Percentiles rank a stretch among this genome's conserved stretches.
Evolutionary conservation across 352 stramenopile genomes (phyloP).

Genomic region (Globisporangium irregulare): DNA sequence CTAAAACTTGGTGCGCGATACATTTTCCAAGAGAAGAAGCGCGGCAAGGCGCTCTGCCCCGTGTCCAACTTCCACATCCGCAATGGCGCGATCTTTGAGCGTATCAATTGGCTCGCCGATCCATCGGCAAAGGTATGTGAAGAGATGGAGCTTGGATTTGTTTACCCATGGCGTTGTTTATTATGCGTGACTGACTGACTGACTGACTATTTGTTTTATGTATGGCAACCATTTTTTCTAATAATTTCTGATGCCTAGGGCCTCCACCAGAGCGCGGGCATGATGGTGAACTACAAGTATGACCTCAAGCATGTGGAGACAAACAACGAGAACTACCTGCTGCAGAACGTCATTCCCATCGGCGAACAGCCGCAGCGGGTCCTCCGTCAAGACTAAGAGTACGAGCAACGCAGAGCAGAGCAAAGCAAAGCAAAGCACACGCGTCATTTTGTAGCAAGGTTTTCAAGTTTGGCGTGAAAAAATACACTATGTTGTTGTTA

Average conservation of each 20-base stretch:
- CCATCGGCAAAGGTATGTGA: conserved; percentile 58
- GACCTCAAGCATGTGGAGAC: conserved; percentile 63
- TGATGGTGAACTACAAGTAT: conserved; percentile 91
- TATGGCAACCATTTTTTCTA: neutral
- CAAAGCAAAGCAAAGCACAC: too few relatives aligned
- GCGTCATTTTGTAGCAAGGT: neutral
- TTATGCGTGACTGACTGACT: neutral
- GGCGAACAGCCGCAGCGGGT: conserved; percentile 62
- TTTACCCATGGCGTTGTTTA: neutral
- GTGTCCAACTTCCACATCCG: conserved; percentile 86
- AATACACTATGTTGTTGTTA: neutral
- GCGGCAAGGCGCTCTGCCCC: conserved; percentile 74
- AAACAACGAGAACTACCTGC: conserved; percentile 84
- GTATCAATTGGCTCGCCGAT: conserved; percentile 83
- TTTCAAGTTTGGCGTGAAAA: neutral
- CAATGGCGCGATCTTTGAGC: conserved; percentile 84
- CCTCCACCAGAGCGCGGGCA: conserved; percentile 63
- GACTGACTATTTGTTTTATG: neutral
- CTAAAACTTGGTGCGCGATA: conserved; percentile 64
- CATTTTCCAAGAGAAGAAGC: conserved; percentile 82
- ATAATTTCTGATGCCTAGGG: conserved; percentile 30
- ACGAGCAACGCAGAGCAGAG: too few relatives aligned
- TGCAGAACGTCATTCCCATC: conserved; percentile 76
- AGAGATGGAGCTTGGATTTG: too few relatives aligned
- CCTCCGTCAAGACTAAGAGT: conserved; percentile 19